Evolutionary conservation across 352 stramenopile species (phyloP).

Genomic region (Phytophthora sansomeana): DNA sequence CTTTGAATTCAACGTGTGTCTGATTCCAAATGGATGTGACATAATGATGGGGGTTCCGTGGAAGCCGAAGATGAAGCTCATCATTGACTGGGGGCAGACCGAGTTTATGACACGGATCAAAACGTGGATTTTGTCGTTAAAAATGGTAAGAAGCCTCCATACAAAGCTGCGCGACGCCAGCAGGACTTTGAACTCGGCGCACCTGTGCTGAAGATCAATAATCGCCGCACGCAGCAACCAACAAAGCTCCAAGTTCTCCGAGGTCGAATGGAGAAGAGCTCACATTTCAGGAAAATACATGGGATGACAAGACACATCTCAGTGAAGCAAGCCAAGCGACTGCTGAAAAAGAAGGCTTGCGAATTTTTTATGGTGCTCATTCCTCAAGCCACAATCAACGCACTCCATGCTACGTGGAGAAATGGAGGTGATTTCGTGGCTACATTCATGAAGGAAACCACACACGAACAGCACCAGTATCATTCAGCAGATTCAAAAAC

Average conservation of each 20-base stretch:
- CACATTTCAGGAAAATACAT: slow-evolving; percentile 2
- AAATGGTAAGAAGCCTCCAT: background rate
- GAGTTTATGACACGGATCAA: slow-evolving; percentile 5
- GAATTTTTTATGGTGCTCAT: slow-evolving; percentile 7
- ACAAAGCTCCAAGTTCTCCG: slow-evolving; percentile 2
- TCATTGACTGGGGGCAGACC: slow-evolving; percentile 6
- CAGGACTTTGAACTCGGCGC: background rate
- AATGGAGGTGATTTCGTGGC: slow-evolving; percentile 1
- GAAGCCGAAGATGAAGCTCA: slow-evolving; percentile 12
- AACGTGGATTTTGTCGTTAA: background rate
- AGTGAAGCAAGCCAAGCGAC: slow-evolving; percentile 1
- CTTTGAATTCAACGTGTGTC: slow-evolving; percentile 14
- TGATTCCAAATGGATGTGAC: slow-evolving; percentile 3
- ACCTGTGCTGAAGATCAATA: background rate
- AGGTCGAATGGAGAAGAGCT: background rate
- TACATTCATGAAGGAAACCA: background rate
- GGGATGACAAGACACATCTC: slow-evolving; percentile 1
- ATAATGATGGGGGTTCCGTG: slow-evolving; percentile 12
- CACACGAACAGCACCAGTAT: background rate
- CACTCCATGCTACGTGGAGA: slow-evolving; percentile 1
- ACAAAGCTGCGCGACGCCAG: background rate
- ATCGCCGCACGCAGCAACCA: slow-evolving; percentile 2
- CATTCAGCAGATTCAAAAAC: background rate
- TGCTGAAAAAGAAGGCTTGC: background rate
- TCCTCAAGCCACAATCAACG: slow-evolving; percentile 5